These are phyloP conservation scores for Cladophialophora immunda DNA, from an alignment of 2,329 filamentous ascomycete species.

Conservation along the genomic window DNA sequence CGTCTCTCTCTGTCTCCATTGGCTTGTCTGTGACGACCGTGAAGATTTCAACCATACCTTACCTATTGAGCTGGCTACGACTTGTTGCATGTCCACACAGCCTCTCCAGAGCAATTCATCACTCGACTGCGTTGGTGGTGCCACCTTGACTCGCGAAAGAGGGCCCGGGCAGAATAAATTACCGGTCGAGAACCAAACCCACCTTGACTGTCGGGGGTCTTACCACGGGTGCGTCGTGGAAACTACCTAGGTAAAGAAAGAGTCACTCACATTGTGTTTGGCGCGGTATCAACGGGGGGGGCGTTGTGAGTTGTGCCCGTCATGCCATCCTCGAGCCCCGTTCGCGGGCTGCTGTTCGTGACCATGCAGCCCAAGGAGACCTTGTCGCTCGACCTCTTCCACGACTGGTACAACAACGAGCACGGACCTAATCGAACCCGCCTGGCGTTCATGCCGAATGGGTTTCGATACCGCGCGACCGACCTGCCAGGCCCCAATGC, in stretches of 20 bases:
- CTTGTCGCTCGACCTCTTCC: constrained; percentile 63
- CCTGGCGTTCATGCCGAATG: constrained; percentile 76
- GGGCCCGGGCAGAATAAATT: neutral
- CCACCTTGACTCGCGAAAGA: neutral
- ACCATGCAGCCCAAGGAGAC: constrained; percentile 75
- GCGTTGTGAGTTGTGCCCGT: neutral
- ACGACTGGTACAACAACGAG: constrained; percentile 95
- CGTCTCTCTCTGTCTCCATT: neutral
- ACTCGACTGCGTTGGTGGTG: neutral
- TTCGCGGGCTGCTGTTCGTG: constrained; percentile 79
- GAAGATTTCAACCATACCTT: neutral
- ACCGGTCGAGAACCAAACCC: neutral
- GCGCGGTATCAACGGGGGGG: neutral
- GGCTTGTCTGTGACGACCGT: neutral
- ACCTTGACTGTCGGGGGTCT: neutral
- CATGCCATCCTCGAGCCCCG: constrained; percentile 37
- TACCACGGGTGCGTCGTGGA: neutral
- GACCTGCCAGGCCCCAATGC: constrained; percentile 56
- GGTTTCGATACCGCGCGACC: constrained; percentile 77
- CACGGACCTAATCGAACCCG: constrained; percentile 84
- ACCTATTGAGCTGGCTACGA: too few species aligned
- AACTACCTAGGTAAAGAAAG: too few species aligned
- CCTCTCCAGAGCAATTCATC: neutral
- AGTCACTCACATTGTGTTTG: neutral
- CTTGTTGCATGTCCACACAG: neutral